Evolutionary conservation across 2,329 filamentous ascomycete genomes (phyloP), one percentile per base, ranked within the genome.

Genomic region (Trichoderma pleuroti): DNA sequence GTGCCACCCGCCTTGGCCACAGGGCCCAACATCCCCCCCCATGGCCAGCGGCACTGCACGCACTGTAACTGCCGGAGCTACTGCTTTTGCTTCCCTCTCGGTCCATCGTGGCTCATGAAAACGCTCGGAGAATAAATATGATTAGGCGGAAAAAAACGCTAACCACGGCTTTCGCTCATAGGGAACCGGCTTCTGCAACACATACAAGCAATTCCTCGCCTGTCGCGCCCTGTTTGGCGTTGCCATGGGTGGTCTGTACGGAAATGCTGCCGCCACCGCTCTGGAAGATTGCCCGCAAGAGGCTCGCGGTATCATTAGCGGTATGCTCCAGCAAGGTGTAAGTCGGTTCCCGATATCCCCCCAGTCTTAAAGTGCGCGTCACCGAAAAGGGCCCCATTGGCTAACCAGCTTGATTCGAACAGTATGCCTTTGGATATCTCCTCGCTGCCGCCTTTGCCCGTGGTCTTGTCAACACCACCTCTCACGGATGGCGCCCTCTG

Each of bases 161-260:
- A 69, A 71, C 32, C 18, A 60, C 62, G 62, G 26, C 28, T 64
- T n/a, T 4, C 28, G 7, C 28, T 18, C 14, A 1, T 61, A 87
- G 84, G 85, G 84, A 18, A 93, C 92, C 46, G 91, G 91, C 70
- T 93, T 92, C 77, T 87, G 87, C 73, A 79, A 84, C 0, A 93
- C 89, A 0, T 93, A 92, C 76, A 76, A 83, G 62, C 87, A 92
- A 74, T 95, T 95, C 77, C 83, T 96, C 26, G 92, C 90, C 12
- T 92, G 92, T 12, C 86, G 93, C 52, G 89, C 90, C 54, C 82
- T 95, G 4, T 95, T 94, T 76, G 93, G 92, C 59, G 80, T 95
- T 56, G 92, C 92, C 75, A 95, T 95, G 92, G 93, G 93, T 49
- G 93, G 92, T 74, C 74, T 94, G 2, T 90, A 94, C 79, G 93